A percentile compares a stretch with the other conserved stretches of the same genome.
These are phyloP conservation scores for Tilletiopsis washingtonensis DNA, from an alignment of 1,284 basidiomycete genomes.

Conservation along the genomic window DNA sequence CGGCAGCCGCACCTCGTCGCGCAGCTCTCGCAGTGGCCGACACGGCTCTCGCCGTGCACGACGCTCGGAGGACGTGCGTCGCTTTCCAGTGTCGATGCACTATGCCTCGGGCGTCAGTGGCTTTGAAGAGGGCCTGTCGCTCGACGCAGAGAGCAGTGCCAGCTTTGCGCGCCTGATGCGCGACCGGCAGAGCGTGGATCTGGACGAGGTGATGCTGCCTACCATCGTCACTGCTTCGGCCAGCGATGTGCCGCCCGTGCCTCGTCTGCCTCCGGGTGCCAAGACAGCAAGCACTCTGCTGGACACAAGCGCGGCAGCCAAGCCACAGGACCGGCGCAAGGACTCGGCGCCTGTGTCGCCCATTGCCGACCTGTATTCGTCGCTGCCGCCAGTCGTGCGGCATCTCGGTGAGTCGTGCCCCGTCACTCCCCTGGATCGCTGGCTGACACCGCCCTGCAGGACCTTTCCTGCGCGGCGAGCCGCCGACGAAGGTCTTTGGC, in stretches of 20 bases:
- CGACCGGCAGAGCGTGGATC: slow-evolving; percentile 28
- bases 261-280: too few species aligned
- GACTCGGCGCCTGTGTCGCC: too few species aligned
- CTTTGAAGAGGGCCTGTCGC: slow-evolving; percentile 25
- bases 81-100: slow-evolving; percentile 38
- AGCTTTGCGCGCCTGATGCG: slow-evolving; percentile 27
- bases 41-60: not conserved
- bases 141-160: slow-evolving; percentile 20
- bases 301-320: too few species aligned
- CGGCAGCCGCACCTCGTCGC: not conserved
- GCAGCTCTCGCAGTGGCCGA: slow-evolving; percentile 2
- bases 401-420: not conserved
- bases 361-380: not conserved
- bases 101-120: slow-evolving; percentile 21
- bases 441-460: not conserved
- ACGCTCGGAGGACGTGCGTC: slow-evolving; percentile 14
- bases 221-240: slow-evolving; percentile 8
- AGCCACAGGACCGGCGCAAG: too few species aligned
- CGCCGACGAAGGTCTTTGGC: slow-evolving; percentile 1
- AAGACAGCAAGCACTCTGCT: slow-evolving; percentile 2
- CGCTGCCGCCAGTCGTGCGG: not conserved
- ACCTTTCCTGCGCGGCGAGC: not conserved
- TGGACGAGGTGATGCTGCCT: slow-evolving; percentile 29
- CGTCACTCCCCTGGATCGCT: not conserved
- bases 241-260: slow-evolving; percentile 24